A percentile compares a stretch with the other conserved stretches of the same genome.
phyloP scores from a whole-genome alignment of 176 grass and related monocot genomes.

The Saccharum officinarum region DNA sequence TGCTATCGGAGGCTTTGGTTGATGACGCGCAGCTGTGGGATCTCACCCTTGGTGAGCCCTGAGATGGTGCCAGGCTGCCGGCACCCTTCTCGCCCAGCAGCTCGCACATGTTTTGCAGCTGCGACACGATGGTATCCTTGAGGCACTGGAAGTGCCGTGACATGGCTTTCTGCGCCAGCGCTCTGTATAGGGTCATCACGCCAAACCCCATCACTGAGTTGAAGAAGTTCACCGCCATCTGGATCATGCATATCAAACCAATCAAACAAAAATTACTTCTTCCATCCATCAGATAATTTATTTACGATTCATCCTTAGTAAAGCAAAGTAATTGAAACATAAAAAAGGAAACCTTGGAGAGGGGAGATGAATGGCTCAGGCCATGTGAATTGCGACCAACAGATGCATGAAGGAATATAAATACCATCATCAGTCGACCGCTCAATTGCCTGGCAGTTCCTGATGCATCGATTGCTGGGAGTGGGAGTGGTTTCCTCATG shows the following conservation, averaged over 20 bases:
- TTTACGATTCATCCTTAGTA: background rate
- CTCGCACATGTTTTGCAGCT: conserved; percentile 71
- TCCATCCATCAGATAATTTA: background rate
- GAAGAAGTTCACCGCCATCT: conserved; percentile 98
- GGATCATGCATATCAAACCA: conserved; percentile 1
- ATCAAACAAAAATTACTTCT: background rate
- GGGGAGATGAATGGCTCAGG: background rate
- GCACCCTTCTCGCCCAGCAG: conserved; percentile 78
- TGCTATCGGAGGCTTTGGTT: conserved; percentile 87
- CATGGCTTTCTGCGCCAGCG: conserved; percentile 94
- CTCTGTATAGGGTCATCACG: conserved; percentile 76
- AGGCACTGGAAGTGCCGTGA: conserved; percentile 93
- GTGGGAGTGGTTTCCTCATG: too few species aligned
- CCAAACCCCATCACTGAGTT: conserved; percentile 93
- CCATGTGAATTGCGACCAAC: background rate
- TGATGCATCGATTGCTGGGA: too few species aligned
- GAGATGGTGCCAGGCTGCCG: conserved; percentile 40
- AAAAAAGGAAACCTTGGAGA: background rate
- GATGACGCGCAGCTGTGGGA: conserved; percentile 68
- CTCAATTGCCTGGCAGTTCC: background rate
- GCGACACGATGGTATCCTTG: conserved; percentile 73
- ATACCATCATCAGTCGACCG: too few species aligned
- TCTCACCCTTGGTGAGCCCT: conserved; percentile 88
- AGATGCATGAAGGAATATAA: too few species aligned
- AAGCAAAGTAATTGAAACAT: background rate